phyloP scores from a whole-genome alignment of 2,329 filamentous ascomycete genomes.

The Fusarium annulatum region DNA sequence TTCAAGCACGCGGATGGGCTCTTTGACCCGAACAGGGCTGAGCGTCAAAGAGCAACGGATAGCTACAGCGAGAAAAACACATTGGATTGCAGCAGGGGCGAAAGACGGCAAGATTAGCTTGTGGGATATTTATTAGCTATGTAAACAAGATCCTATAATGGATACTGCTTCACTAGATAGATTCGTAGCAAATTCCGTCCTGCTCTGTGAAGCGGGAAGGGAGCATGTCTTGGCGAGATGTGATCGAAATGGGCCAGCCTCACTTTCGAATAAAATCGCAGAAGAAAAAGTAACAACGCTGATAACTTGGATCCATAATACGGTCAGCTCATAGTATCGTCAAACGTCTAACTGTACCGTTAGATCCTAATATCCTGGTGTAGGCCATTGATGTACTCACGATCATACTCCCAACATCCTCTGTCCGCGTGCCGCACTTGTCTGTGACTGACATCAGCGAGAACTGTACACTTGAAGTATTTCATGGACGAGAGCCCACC shows the following conservation, averaged over 20 bases:
- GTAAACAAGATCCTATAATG: not conserved
- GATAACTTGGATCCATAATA: not conserved
- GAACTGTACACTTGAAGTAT: not conserved
- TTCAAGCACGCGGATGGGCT: not conserved
- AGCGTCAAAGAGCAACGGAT: slow-evolving; percentile 72
- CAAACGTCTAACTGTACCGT: not conserved
- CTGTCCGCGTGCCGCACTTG: slow-evolving; percentile 22
- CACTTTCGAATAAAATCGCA: not conserved
- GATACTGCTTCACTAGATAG: not conserved
- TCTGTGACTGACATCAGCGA: slow-evolving; percentile 26
- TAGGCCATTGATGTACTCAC: not conserved
- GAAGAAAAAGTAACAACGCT: not conserved
- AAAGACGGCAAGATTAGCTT: slow-evolving; percentile 96
- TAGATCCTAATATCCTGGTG: not conserved
- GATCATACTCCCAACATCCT: slow-evolving; percentile 6
- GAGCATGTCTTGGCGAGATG: not conserved
- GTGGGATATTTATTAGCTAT: slow-evolving; percentile 86
- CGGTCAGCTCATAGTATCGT: not conserved
- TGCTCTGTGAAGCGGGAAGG: not conserved
- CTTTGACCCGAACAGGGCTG: slow-evolving; percentile 18
- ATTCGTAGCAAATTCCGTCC: not conserved
- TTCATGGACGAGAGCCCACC: slow-evolving; percentile 19
- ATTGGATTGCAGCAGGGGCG: slow-evolving; percentile 90
- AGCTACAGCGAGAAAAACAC: slow-evolving; percentile 73
- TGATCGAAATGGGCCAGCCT: not conserved